Percentiles rank a stretch among this genome's conserved stretches.
These are phyloP conservation scores for Malassezia equina DNA, from an alignment of 1,284 basidiomycete genomes.

Conservation along the genomic window DNA sequence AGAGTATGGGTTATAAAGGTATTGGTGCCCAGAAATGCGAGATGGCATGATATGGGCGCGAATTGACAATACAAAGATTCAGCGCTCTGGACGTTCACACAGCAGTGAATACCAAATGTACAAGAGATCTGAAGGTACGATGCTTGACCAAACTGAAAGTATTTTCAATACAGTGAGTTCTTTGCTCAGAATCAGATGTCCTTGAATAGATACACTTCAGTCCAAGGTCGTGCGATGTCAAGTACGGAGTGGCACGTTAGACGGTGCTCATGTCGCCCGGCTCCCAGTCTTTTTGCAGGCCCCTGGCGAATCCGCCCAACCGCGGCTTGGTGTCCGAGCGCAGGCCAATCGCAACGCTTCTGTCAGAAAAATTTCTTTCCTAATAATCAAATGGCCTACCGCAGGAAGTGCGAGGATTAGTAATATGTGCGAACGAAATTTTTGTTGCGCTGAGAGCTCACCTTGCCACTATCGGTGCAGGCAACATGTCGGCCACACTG, in stretches of 20 bases:
- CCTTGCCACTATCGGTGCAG: not conserved
- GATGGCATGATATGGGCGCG: not conserved
- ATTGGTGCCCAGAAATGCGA: not conserved
- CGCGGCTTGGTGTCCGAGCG: not conserved
- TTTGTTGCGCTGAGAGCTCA: not conserved
- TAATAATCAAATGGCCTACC: not conserved
- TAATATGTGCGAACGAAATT: not conserved
- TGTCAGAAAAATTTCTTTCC: not conserved
- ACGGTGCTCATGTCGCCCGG: not conserved
- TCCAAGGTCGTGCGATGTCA: not conserved
- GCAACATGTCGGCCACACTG: slow-evolving; percentile 30
- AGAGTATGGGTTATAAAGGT: not conserved
- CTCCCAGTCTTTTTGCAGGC: not conserved
- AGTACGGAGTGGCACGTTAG: not conserved
- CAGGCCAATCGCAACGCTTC: not conserved
- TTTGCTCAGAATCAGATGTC: not conserved
- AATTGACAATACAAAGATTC: not conserved
- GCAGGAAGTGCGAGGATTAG: not conserved
- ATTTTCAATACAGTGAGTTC: not conserved
- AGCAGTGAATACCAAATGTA: not conserved
- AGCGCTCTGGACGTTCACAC: not conserved
- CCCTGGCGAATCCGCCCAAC: not conserved
- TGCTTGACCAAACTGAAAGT: not conserved
- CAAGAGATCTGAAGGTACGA: not conserved
- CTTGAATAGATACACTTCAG: not conserved